phyloP scores from a whole-genome alignment of 257 asterid genomes.

The Primulina eburnea region DNA sequence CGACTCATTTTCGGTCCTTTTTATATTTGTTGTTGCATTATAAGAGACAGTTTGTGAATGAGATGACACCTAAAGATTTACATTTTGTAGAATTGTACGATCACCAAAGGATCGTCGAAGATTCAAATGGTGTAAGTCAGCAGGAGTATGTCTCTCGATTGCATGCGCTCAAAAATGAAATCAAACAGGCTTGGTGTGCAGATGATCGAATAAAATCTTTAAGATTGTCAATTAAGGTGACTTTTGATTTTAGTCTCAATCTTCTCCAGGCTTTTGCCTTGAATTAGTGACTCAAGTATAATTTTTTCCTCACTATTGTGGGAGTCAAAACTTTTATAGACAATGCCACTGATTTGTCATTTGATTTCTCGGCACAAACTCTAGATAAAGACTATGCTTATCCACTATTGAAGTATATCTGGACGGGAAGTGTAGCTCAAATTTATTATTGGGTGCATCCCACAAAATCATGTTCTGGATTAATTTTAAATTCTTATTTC shows the following conservation, averaged over 20 bases:
- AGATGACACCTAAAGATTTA: conserved; percentile 43
- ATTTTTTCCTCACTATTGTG: conserved; percentile 3
- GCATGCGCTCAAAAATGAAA: conserved; percentile 64
- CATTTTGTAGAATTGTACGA: conserved; percentile 61
- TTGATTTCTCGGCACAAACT: conserved; percentile 11
- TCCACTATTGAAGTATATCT: conserved; percentile 4
- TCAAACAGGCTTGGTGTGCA: conserved; percentile 64
- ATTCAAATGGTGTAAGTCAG: conserved; percentile 50
- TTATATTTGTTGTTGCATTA: conserved; percentile 25
- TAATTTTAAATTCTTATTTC: too few relatives aligned
- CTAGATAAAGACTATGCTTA: neutral
- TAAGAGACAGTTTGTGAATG: conserved; percentile 41
- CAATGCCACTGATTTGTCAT: conserved; percentile 1
- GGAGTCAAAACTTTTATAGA: neutral
- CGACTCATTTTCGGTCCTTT: conserved; percentile 11
- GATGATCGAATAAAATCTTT: conserved; percentile 76
- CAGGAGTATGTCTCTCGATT: conserved; percentile 64
- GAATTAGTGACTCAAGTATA: conserved; percentile 4
- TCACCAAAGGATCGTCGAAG: conserved; percentile 37
- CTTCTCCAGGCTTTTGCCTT: conserved; percentile 14
- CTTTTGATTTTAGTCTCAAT: conserved; percentile 13
- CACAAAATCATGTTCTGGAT: neutral
- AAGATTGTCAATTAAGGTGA: conserved; percentile 81
- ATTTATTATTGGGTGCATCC: neutral
- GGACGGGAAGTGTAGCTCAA: neutral